Conservation (phyloP, 2,329 filamentous ascomycete genomes). For the Onygenales sp. region DNA sequence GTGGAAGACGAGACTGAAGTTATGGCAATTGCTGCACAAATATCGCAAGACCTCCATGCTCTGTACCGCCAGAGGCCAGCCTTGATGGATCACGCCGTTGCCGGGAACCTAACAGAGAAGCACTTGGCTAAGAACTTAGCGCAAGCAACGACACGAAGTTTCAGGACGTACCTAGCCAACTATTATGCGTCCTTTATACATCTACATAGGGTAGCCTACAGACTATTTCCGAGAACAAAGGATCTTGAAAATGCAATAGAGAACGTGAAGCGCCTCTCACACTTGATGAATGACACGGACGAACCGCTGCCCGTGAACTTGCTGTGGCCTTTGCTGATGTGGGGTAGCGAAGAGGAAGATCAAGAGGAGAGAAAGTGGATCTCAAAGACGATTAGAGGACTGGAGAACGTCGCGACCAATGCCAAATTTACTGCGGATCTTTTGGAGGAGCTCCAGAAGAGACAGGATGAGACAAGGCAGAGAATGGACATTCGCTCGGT, state of each 20-base stretch:
- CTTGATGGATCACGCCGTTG: conserved; percentile 46
- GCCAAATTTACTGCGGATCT: conserved; percentile 28
- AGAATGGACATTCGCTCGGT: conserved; percentile 26
- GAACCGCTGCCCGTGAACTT: conserved; percentile 42
- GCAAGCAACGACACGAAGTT: conserved; percentile 41
- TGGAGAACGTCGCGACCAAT: conserved; percentile 27
- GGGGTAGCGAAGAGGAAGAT: conserved; percentile 45
- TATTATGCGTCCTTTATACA: conserved; percentile 47
- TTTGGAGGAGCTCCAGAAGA: conserved; percentile 25
- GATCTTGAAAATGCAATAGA: conserved; percentile 35
- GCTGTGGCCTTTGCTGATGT: conserved; percentile 48
- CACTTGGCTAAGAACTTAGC: conserved; percentile 42
- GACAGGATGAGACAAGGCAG: conserved; percentile 24
- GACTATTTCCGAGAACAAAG: conserved; percentile 35
- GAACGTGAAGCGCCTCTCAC: conserved; percentile 39
- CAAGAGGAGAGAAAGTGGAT: conserved; percentile 42
- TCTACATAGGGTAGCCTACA: conserved; percentile 47
- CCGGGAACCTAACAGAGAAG: conserved; percentile 40
- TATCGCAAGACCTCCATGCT: conserved; percentile 39
- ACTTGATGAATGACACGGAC: conserved; percentile 34
- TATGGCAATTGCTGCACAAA: conserved; percentile 43
- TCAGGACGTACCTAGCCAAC: conserved; percentile 46
- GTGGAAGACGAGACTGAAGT: conserved; percentile 49
- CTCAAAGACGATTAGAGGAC: conserved; percentile 34
- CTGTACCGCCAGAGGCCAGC: conserved; percentile 42